These are phyloP conservation scores for Arctium minus DNA, from an alignment of 129 eudicot genomes.

Conservation along the genomic window DNA sequence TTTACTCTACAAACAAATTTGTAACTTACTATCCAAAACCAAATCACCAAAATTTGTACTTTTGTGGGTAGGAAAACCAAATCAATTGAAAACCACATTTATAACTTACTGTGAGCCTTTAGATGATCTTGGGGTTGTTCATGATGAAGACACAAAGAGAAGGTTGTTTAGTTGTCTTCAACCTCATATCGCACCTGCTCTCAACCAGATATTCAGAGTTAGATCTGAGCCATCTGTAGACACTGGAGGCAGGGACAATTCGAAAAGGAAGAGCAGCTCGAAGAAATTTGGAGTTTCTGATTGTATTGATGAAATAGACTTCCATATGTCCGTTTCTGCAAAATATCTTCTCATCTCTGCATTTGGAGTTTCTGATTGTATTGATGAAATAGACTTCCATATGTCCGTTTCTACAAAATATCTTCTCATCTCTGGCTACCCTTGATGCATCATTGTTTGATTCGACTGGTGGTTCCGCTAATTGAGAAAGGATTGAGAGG, in stretches of 20 bases:
- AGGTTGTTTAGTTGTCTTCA: constrained; percentile 56
- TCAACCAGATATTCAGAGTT: constrained; percentile 58
- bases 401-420: constrained; percentile 92
- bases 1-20: too few species aligned
- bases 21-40: too few species aligned
- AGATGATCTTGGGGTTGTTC: constrained; percentile 38
- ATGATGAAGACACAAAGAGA: constrained; percentile 63
- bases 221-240: constrained; percentile 35
- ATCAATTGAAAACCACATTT: too few species aligned
- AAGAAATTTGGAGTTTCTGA: constrained; percentile 46
- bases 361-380: constrained; percentile 45
- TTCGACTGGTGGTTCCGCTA: constrained; percentile 83
- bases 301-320: constrained; percentile 52
- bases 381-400: constrained; percentile 68
- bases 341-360: constrained; percentile 92
- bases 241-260: constrained; percentile 31
- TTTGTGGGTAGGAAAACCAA: too few species aligned
- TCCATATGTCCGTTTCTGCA: constrained; percentile 89
- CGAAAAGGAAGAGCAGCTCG: constrained; percentile 32
- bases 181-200: constrained; percentile 54
- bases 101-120: constrained; percentile 68
- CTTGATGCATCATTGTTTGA: constrained; percentile 95
- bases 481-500: constrained; percentile 42
- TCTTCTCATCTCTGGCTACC: constrained; percentile 84
- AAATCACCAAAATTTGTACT: too few species aligned